Percentiles rank a stretch among this genome's conserved stretches.
phyloP scores from a whole-genome alignment of 352 stramenopile species.

The Globisporangium echinulatum region DNA sequence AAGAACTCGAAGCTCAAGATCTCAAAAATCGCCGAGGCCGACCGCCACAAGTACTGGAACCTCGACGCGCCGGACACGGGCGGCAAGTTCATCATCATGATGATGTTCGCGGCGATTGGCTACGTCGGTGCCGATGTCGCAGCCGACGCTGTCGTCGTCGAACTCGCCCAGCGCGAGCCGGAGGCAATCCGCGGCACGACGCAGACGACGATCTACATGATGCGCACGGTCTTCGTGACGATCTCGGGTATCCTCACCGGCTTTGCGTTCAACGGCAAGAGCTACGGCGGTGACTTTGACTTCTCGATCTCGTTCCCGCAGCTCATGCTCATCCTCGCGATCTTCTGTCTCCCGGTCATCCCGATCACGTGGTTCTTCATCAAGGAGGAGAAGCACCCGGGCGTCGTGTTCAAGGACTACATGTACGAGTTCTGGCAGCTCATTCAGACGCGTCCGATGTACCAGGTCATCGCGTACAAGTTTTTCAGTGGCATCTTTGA shows the following conservation, averaged over 20 bases:
- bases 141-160: conserved; percentile 44
- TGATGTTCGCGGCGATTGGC: conserved; percentile 56
- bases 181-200: conserved; percentile 31
- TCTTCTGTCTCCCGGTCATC: conserved; percentile 25
- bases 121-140: conserved; percentile 47
- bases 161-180: conserved; percentile 48
- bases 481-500: conserved; percentile 26
- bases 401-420: conserved; percentile 28
- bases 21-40: too few relatives aligned
- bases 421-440: conserved; percentile 31
- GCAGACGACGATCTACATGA: conserved; percentile 44
- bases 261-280: conserved; percentile 43
- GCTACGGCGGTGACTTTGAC: conserved; percentile 43
- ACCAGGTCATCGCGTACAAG: conserved; percentile 42
- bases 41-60: conserved; percentile 24
- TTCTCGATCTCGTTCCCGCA: conserved; percentile 41
- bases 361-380: conserved; percentile 46
- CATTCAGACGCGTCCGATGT: conserved; percentile 37
- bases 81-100: conserved; percentile 48
- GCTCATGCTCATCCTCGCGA: conserved; percentile 39
- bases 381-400: conserved; percentile 37
- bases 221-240: conserved; percentile 37
- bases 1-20: conserved; percentile 25
- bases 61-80: conserved; percentile 45
- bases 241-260: conserved; percentile 32